A percentile compares a stretch with the other conserved stretches of the same genome.
phyloP scores from a whole-genome alignment of 2,329 filamentous ascomycete species.

The Cytospora piceae region DNA sequence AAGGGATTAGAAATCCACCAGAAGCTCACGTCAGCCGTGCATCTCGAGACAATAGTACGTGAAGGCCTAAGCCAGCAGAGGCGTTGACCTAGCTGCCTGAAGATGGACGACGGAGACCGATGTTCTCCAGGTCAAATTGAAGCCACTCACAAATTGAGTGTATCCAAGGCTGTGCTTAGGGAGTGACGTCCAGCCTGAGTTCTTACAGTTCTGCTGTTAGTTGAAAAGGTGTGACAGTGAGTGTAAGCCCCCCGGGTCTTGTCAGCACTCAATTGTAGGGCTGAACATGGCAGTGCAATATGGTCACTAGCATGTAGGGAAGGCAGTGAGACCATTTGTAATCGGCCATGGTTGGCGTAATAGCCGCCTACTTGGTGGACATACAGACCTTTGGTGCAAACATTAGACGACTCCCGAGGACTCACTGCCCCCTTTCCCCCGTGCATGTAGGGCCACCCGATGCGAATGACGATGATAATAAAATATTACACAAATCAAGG shows the following conservation, averaged over 20 bases:
- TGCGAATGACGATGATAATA: background rate
- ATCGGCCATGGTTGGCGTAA: background rate
- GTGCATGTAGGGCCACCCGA: too few species aligned
- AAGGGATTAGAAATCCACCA: too few species aligned
- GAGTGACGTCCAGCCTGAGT: slow-evolving; percentile 9
- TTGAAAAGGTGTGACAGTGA: background rate
- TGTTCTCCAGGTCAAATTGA: background rate
- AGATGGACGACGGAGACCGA: too few species aligned
- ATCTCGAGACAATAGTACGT: too few species aligned
- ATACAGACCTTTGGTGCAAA: background rate
- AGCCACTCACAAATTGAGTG: background rate
- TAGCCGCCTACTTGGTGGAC: background rate
- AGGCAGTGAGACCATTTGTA: background rate
- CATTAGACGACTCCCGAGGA: background rate
- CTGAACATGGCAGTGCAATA: slow-evolving; percentile 15
- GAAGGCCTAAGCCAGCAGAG: too few species aligned
- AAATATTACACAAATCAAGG: background rate
- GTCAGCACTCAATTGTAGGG: slow-evolving; percentile 25
- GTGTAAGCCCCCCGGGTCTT: background rate
- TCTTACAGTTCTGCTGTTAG: background rate
- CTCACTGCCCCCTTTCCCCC: background rate
- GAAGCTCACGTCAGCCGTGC: too few species aligned
- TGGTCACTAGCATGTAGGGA: background rate
- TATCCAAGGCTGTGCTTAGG: background rate
- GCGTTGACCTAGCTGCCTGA: too few species aligned